Percentiles rank a stretch among this genome's conserved stretches.
phyloP scores from a whole-genome alignment of 805 yeast species.

The Blastobotrys chiropterorum region DNA sequence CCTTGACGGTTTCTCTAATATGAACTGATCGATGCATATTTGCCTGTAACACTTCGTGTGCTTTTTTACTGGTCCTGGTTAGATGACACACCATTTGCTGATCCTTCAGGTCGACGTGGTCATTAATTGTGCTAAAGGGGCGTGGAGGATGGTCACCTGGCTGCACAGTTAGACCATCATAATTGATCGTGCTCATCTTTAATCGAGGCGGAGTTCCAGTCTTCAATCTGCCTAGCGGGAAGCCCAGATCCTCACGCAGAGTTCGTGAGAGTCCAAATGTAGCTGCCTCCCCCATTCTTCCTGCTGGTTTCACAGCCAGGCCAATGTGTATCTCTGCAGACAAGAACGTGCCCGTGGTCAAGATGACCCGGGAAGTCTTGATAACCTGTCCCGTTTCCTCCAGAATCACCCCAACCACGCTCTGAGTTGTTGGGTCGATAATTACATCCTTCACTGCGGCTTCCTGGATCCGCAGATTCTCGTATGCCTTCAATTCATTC shows the following conservation, averaged over 20 bases:
- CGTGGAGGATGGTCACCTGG: slow-evolving; percentile 77
- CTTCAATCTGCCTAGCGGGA: slow-evolving; percentile 79
- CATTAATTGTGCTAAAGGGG: slow-evolving; percentile 85
- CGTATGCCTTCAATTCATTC: slow-evolving; percentile 41
- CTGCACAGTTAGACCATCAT: slow-evolving; percentile 55
- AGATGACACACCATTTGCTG: slow-evolving; percentile 65
- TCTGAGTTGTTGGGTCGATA: slow-evolving; percentile 38
- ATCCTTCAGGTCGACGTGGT: slow-evolving; percentile 49
- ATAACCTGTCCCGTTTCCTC: slow-evolving; percentile 54
- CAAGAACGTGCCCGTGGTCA: slow-evolving; percentile 93
- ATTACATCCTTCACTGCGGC: slow-evolving; percentile 84
- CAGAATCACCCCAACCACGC: slow-evolving; percentile 65
- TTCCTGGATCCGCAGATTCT: slow-evolving; percentile 53
- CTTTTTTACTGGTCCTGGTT: slow-evolving; percentile 67
- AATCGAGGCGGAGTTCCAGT: slow-evolving; percentile 97
- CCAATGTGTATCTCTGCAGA: slow-evolving; percentile 96
- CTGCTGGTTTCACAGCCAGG: slow-evolving; percentile 71
- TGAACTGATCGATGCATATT: slow-evolving; percentile 83
- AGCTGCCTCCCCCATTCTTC: slow-evolving; percentile 88
- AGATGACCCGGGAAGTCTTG: slow-evolving; percentile 61
- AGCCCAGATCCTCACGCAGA: slow-evolving; percentile 59
- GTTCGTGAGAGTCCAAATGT: slow-evolving; percentile 85
- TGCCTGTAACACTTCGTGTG: slow-evolving; percentile 62
- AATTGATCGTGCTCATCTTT: slow-evolving; percentile 65
- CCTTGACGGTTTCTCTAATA: slow-evolving; percentile 87